These are phyloP conservation scores for Monascus purpureus DNA, from an alignment of 495 filamentous ascomycete species.

Conservation along the genomic window DNA sequence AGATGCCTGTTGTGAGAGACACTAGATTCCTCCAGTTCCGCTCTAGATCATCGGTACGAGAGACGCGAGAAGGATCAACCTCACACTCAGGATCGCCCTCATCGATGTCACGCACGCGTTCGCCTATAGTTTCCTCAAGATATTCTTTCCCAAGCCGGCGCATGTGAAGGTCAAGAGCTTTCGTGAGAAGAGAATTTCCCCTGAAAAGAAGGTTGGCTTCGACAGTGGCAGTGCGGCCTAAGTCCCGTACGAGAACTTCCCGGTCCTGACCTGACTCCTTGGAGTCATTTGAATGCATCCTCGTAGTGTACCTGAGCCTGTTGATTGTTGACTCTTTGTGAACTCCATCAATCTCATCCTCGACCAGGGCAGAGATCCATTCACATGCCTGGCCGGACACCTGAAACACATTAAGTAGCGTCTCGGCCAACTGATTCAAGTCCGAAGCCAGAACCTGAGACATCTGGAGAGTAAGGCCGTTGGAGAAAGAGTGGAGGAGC, in stretches of 20 bases:
- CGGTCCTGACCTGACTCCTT: conserved; percentile 46
- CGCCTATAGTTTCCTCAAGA: conserved; percentile 73
- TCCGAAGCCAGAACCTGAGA: conserved; percentile 63
- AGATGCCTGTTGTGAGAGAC: conserved; percentile 62
- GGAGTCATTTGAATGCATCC: conserved; percentile 70
- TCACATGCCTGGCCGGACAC: conserved; percentile 78
- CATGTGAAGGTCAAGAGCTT: conserved; percentile 91
- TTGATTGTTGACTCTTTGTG: conserved; percentile 57
- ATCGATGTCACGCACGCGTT: conserved; percentile 75
- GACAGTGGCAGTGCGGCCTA: conserved; percentile 40
- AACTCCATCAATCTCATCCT: conserved; percentile 92
- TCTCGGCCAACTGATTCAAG: conserved; percentile 67
- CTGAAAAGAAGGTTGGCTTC: conserved; percentile 94
- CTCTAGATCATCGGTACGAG: conserved; percentile 56
- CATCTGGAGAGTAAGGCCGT: conserved; percentile 74
- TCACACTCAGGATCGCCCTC: conserved; percentile 84
- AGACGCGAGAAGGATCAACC: conserved; percentile 68
- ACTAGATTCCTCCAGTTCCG: conserved; percentile 77
- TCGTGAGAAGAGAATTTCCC: conserved; percentile 89
- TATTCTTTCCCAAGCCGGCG: conserved; percentile 88
- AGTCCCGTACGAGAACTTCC: conserved; percentile 45
- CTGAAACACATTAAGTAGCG: conserved; percentile 88
- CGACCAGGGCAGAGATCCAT: conserved; percentile 86
- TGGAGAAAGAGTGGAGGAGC: conserved; percentile 70
- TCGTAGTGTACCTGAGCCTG: conserved; percentile 57